Evolutionary conservation across 2,329 filamentous ascomycete genomes (phyloP), one percentile per base, ranked within the genome.

Genomic region (Alternaria sp.): DNA sequence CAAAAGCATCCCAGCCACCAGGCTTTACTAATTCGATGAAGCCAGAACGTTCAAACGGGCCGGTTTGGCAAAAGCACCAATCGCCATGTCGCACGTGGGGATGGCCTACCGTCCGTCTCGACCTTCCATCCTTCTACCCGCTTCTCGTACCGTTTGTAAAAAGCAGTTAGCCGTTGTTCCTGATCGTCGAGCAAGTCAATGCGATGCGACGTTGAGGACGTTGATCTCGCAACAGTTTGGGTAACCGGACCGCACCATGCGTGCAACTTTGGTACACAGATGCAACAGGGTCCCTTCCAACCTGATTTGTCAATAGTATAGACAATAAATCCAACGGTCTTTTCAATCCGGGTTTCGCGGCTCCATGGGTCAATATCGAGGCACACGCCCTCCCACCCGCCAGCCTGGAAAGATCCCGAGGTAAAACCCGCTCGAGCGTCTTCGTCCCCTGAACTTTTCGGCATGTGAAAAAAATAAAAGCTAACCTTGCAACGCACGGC

Each of bases 401-500:
- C 62, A 56, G 51, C 28, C 51, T 68, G 63, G 51, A 58, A 66
- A 64, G 50, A 60, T 64, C 66, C 66, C 63, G 63, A 66, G 66
- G 63, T 54, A 58, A 61, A 68, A 26, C 23, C 13, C 43, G 50
- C n/a, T 36, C 47, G 57, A 62, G 47, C 59, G 40, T 40, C 43
- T 21, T 19, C 47, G 28, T 52, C 49, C 49, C 36, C 43, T 47
- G 28, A 23, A 8, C 15, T 52, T 30, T 49, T 43, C 40, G 21
- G 55, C 59, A 62, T 62, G 59, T 62, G 59, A 62, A 40, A 52
- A 52, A 52, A 52, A n/a, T 12, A 17, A n/a, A 36, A 36, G 49
- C 21, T 13, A 15, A 59, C 53, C 40, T 28, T 47, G 45, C 28
- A 9, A 50, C 45, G 55, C 59, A 58, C 59, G 43, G 55, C 10